Evolutionary conservation across 768 basidiomycete genomes (phyloP), one percentile per base, ranked within the genome.

Genomic region (Lentinula sp.): DNA sequence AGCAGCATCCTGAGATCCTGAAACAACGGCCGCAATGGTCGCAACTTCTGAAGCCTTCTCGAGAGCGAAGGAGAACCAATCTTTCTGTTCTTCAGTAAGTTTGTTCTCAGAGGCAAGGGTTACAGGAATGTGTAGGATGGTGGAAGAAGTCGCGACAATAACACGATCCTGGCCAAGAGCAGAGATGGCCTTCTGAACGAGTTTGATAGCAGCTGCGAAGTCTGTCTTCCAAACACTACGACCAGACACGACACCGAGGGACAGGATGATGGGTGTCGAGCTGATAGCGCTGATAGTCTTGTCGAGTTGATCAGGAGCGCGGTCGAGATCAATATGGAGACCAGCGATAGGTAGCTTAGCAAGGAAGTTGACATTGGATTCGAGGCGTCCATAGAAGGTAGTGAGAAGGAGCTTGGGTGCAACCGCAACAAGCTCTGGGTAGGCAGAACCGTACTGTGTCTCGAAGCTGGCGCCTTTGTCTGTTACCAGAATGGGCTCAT

Each of bases 191-290:
- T 87, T 89, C 78, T 95, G 88, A 60, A 84, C 92, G 51, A 84
- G 76, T 73, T 88, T 87, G 76, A 95, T 83, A 61, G 93, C 88
- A 59, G 85, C 86, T 64, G 81, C 78, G 68, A 98, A 88, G 77
- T 98, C 95, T 64, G 86, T 89, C 86, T 98, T 99, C 97, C 97
- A 99, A 80, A 99, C 93, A 83, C 98, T 98, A 72, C 97, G 94
- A 59, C 97, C 97, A 49, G 97, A 98, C 65, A 99, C 91, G 63
- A 98, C 74, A 76, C 97, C 97, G 64, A 98, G 87, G 43, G 97
- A 98, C 57, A 99, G 84, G 65, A 88, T 70, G 64, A 94, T 82
- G 69, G 75, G 76, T 65, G 93, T 95, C 64, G 83, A 71, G 82
- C 95, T 97, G 74, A 98, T 73, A 60, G 93, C 94, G 48, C 80